Evolutionary conservation across 768 basidiomycete species (phyloP).

Genomic region (Suillus subalutaceus): DNA sequence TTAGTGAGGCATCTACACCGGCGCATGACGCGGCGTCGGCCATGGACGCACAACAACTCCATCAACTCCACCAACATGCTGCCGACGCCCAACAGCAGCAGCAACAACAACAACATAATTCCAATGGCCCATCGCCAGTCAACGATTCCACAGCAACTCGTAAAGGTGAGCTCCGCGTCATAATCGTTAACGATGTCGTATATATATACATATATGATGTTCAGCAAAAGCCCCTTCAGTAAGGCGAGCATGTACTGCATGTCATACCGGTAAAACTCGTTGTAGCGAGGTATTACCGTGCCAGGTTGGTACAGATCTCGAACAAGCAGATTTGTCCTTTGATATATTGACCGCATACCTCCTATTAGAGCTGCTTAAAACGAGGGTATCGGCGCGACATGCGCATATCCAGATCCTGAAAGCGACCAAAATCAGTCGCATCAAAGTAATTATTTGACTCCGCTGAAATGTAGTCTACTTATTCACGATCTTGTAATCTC

Average conservation of each 20-base stretch:
- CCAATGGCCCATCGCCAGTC: slow-evolving; percentile 31
- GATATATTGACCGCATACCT: slow-evolving; percentile 6
- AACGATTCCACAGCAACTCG: slow-evolving; percentile 43
- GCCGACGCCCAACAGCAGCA: slow-evolving; percentile 38
- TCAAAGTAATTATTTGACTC: slow-evolving; percentile 24
- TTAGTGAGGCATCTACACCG: slow-evolving; percentile 71
- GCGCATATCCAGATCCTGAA: slow-evolving; percentile 82
- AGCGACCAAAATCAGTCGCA: slow-evolving; percentile 43
- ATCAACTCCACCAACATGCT: slow-evolving; percentile 40
- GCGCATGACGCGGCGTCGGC: slow-evolving; percentile 60
- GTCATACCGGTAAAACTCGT: slow-evolving; percentile 82
- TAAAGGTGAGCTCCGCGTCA: slow-evolving; percentile 55
- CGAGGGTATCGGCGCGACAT: slow-evolving; percentile 72
- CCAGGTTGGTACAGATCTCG: slow-evolving; percentile 50
- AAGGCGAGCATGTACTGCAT: slow-evolving; percentile 77
- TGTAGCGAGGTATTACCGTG: slow-evolving; percentile 84
- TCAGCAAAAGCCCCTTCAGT: slow-evolving; percentile 82
- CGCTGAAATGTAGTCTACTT: slow-evolving; percentile 9
- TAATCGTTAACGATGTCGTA: slow-evolving; percentile 14
- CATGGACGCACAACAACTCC: slow-evolving; percentile 62
- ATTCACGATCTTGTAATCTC: slow-evolving; percentile 15
- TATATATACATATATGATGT: slow-evolving; percentile 16
- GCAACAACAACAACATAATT: slow-evolving; percentile 17
- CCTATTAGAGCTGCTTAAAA: slow-evolving; percentile 74
- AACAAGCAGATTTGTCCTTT: background rate